Evolutionary conservation across 257 asterid genomes (phyloP).

Genomic region (Przewalskia tangutica): DNA sequence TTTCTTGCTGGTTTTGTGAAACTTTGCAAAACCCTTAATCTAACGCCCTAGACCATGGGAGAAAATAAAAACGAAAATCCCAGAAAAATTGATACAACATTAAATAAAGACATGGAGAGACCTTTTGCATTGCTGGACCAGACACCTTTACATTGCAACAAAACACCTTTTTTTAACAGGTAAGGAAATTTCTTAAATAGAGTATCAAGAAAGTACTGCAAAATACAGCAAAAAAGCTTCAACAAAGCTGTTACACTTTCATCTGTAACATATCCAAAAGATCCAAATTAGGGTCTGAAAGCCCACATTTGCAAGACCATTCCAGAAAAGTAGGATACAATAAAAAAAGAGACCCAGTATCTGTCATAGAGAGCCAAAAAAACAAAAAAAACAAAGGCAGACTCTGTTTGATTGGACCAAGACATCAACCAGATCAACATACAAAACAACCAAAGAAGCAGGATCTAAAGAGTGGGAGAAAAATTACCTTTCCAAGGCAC

Average conservation of each 20-base stretch:
- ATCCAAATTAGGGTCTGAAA: neutral
- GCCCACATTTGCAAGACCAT: neutral
- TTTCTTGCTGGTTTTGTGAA: neutral
- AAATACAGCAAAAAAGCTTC: neutral
- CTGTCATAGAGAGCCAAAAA: neutral
- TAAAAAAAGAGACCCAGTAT: neutral
- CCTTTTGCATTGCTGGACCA: neutral
- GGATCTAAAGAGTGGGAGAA: neutral
- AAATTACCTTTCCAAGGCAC: conserved; percentile 89
- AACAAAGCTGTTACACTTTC: neutral
- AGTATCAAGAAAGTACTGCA: neutral
- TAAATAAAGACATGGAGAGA: neutral
- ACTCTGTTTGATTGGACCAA: neutral
- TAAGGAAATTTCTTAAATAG: neutral
- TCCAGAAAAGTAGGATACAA: neutral
- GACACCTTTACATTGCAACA: neutral
- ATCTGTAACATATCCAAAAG: neutral
- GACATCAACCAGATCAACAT: neutral
- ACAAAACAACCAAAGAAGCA: neutral
- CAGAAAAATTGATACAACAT: neutral
- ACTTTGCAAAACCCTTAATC: neutral
- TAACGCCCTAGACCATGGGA: neutral
- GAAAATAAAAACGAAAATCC: neutral
- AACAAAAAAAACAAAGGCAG: neutral
- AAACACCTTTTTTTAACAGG: neutral